These are phyloP conservation scores for Hypoxylon cercidicola DNA, from an alignment of 495 filamentous ascomycete genomes.

Conservation along the genomic window DNA sequence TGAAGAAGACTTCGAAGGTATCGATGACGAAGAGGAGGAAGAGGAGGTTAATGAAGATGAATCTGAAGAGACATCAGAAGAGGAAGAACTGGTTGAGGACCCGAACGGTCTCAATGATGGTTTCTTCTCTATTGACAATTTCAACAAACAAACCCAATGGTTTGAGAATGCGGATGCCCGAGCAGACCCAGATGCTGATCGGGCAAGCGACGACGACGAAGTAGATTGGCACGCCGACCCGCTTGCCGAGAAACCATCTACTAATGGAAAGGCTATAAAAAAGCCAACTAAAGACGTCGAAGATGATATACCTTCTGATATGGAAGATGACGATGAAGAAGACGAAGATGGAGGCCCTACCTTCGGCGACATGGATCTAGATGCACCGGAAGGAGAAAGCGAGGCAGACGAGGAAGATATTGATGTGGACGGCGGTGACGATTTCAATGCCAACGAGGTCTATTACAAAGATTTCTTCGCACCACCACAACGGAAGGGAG, in stretches of 20 bases:
- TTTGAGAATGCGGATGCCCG: slow-evolving; percentile 83
- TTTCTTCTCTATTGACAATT: slow-evolving; percentile 97
- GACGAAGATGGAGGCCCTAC: slow-evolving; percentile 79
- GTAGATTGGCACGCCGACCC: slow-evolving; percentile 87
- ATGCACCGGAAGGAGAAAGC: slow-evolving; percentile 66
- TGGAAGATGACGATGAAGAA: slow-evolving; percentile 58
- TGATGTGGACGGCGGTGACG: slow-evolving; percentile 59
- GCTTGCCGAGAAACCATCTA: slow-evolving; percentile 46
- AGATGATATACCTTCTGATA: slow-evolving; percentile 36
- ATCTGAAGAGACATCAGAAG: slow-evolving; percentile 46
- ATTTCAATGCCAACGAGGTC: slow-evolving; percentile 82
- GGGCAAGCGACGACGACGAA: slow-evolving; percentile 78
- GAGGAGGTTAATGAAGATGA: slow-evolving; percentile 49
- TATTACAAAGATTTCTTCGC: slow-evolving; percentile 92
- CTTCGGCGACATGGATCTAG: slow-evolving; percentile 74
- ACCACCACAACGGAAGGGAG: slow-evolving; percentile 76
- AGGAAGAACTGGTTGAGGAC: slow-evolving; percentile 58
- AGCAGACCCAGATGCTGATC: slow-evolving; percentile 69
- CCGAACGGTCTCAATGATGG: slow-evolving; percentile 83
- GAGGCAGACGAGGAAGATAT: slow-evolving; percentile 66
- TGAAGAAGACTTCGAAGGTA: slow-evolving; percentile 48
- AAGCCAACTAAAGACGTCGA: slow-evolving; percentile 30
- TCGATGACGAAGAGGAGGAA: slow-evolving; percentile 50
- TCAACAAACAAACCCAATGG: slow-evolving; percentile 90
- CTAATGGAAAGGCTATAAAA: slow-evolving; percentile 19